Percentiles rank a stretch among this genome's conserved stretches.
These are phyloP conservation scores for Avena eriantha DNA, from an alignment of 176 grass and related monocot species.

Conservation along the genomic window DNA sequence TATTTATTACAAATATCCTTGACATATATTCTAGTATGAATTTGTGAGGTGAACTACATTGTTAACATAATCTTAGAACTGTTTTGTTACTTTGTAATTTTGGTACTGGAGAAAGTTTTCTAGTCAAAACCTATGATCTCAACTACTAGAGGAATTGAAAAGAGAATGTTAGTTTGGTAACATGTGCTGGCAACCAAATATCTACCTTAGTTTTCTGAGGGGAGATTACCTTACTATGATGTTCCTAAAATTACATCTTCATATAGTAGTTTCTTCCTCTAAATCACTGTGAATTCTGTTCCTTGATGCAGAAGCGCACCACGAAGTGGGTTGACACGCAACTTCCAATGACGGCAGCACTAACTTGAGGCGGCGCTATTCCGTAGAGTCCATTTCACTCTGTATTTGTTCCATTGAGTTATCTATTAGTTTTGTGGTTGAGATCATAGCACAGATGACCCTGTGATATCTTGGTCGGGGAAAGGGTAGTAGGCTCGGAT, in stretches of 20 bases:
- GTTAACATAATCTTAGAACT: not conserved
- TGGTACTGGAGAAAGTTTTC: not conserved
- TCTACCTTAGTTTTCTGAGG: not conserved
- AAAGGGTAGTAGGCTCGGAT: slow-evolving; percentile 51
- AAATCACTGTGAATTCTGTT: slow-evolving; percentile 22
- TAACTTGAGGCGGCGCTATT: slow-evolving; percentile 54
- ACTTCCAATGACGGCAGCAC: slow-evolving; percentile 62
- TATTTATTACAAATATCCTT: not conserved
- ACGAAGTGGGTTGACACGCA: slow-evolving; percentile 78
- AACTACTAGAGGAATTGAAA: not conserved
- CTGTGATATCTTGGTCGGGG: slow-evolving; percentile 43
- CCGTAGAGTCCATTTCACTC: slow-evolving; percentile 51
- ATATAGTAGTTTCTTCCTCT: not conserved
- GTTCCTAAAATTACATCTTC: slow-evolving; percentile 12
- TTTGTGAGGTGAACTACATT: slow-evolving; percentile 6
- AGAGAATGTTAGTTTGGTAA: not conserved
- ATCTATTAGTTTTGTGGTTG: slow-evolving; percentile 63
- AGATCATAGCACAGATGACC: slow-evolving; percentile 63
- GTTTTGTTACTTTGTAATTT: not conserved
- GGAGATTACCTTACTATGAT: not conserved
- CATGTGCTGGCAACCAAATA: not conserved
- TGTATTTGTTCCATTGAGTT: slow-evolving; percentile 56
- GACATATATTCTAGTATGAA: not conserved
- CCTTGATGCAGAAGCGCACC: slow-evolving; percentile 59
- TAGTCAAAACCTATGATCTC: not conserved